phyloP scores from a whole-genome alignment of 768 basidiomycete genomes.

The Boletus edulis region DNA sequence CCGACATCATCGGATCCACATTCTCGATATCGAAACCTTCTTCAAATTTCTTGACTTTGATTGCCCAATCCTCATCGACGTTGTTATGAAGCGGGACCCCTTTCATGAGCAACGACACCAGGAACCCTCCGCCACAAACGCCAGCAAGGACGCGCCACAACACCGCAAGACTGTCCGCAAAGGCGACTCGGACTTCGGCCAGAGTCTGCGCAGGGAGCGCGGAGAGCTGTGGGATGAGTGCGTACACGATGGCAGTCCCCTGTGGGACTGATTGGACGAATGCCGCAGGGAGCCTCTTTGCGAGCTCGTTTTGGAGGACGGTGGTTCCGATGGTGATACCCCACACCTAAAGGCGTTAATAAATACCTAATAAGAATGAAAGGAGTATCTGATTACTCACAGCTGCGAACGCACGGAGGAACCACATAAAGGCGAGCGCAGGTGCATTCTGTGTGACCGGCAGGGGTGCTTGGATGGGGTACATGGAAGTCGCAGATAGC shows the following conservation, averaged over 20 bases:
- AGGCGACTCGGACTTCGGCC: slow-evolving; percentile 38
- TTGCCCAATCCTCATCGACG: background rate
- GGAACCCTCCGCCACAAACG: slow-evolving; percentile 17
- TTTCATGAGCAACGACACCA: background rate
- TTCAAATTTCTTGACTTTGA: background rate
- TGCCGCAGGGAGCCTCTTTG: slow-evolving; percentile 35
- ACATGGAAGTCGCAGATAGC: background rate
- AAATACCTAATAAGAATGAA: too few relatives aligned
- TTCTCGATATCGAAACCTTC: too few relatives aligned
- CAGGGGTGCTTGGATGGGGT: slow-evolving; percentile 43
- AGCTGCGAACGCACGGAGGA: slow-evolving; percentile 35
- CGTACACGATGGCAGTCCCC: slow-evolving; percentile 42
- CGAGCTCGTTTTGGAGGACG: slow-evolving; percentile 50
- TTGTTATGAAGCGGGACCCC: background rate
- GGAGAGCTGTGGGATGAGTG: slow-evolving; percentile 12
- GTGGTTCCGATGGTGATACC: slow-evolving; percentile 48
- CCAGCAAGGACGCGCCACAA: slow-evolving; percentile 45
- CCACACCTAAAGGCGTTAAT: slow-evolving; percentile 35
- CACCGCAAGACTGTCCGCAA: slow-evolving; percentile 22
- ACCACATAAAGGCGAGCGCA: slow-evolving; percentile 44
- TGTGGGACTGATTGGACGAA: slow-evolving; percentile 36
- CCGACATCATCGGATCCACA: too few relatives aligned
- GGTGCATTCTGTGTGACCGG: slow-evolving; percentile 38
- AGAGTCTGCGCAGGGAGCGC: slow-evolving; percentile 33
- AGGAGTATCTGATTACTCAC: slow-evolving; percentile 16